Evolutionary conservation across 768 basidiomycete species (phyloP).

Genomic region (Cantharellus anzutake): DNA sequence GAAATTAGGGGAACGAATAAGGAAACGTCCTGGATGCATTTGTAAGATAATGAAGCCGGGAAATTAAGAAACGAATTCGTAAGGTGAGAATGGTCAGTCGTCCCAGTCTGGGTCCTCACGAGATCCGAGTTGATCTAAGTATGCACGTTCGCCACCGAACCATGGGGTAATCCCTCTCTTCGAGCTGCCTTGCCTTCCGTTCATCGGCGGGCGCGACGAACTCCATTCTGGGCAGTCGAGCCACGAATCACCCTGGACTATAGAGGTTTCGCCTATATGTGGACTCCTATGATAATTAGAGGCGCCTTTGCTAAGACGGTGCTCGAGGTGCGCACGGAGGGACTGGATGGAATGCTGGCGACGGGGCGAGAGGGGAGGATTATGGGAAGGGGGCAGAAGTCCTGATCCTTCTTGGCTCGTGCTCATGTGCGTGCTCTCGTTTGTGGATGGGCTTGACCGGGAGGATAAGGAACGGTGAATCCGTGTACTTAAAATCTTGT

Average conservation of each 20-base stretch:
- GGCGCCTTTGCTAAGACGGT: not conserved
- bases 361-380: not conserved
- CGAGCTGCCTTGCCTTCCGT: not conserved
- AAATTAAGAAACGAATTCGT: too few species aligned
- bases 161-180: not conserved
- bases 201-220: not conserved
- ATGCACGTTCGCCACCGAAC: not conserved
- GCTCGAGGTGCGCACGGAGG: not conserved
- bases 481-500: not conserved
- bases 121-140: not conserved
- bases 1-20: too few species aligned
- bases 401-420: not conserved
- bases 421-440: not conserved
- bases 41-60: too few species aligned
- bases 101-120: not conserved
- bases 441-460: not conserved
- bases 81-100: not conserved
- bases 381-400: not conserved
- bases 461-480: not conserved
- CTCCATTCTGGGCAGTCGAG: constrained; percentile 1
- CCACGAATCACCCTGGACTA: not conserved
- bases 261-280: not conserved
- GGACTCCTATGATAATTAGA: not conserved
- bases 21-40: too few species aligned
- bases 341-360: not conserved